Evolutionary conservation across 345 rosid species (phyloP), one percentile per base, ranked within the genome.

Genomic region (Gossypium raimondii): DNA sequence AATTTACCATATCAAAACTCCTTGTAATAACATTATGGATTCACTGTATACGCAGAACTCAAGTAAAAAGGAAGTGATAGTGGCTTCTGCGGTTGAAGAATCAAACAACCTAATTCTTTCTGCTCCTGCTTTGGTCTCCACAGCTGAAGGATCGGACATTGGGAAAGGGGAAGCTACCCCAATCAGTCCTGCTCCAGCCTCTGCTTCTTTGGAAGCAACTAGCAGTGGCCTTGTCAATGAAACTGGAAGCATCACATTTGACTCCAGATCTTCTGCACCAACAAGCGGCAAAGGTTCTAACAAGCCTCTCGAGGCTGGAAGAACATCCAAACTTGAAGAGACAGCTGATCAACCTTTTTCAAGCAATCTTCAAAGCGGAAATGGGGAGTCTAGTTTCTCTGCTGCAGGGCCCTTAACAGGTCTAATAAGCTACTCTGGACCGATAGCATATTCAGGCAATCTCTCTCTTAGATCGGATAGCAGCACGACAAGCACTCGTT

Each of bases 401-500:
- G 83, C 85, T n/a, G 72, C 89, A 53, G 93, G 83, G 48, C 77
- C 90, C 66, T 25, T 84, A 70, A 84, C 92, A 22, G 88, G 93
- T 45, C 85, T 84, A 45, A 86, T 86, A 79, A 87, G 82, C 44
- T 87, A 87, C 79, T 85, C 98, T 2, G 98, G 93, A 34, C 88
- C 86, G 1, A 83, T 90, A 50, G 80, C 92, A 50, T 81, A 78
- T 78, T 87, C 98, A 17, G 98, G 99, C 56, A 91, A 89, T 72
- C 82, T 92, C 68, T 95, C 98, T 14, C 86, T 81, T 69, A 82
- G 98, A 80, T 95, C 98, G 0, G 97, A 95, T 70, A 89, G 97
- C 89, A 95, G 99, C 86, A 86, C 96, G 13, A 86, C 98, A 0
- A 95, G 98, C 81, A 86, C 90, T 70, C 89, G 94, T 75, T 95